Evolutionary conservation across 106 monocot genomes (phyloP).

Genomic region (Acorus calamus): DNA sequence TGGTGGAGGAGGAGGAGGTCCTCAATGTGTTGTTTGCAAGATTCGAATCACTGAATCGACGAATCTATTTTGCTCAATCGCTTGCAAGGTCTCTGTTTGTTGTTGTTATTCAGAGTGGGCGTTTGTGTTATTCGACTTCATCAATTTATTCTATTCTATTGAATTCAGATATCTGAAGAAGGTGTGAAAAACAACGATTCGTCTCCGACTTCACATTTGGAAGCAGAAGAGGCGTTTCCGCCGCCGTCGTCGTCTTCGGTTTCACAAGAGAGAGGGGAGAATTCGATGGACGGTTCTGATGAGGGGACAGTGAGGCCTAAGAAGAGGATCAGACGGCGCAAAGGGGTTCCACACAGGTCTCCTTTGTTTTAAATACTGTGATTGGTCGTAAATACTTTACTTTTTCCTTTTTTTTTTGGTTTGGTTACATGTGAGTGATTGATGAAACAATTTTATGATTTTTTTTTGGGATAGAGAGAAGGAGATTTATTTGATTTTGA

Average conservation of each 20-base stretch:
- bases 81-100: constrained; percentile 33
- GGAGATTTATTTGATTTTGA: no score
- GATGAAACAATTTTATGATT: no score
- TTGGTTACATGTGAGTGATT: no score
- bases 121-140: neutral
- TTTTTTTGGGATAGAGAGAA: no score
- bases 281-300: neutral
- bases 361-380: constrained; percentile 13
- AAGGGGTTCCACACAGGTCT: constrained; percentile 32
- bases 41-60: constrained; percentile 15
- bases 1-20: neutral
- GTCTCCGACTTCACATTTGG: no score
- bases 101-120: neutral
- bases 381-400: no score
- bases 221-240: neutral
- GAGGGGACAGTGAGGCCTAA: neutral
- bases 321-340: constrained; percentile 9
- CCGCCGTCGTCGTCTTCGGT: neutral
- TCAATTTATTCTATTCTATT: neutral
- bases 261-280: constrained; percentile 4
- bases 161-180: neutral
- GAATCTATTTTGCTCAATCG: constrained; percentile 45
- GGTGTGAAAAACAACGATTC: no score
- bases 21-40: constrained; percentile 22
- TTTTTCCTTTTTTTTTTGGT: no score